Evolutionary conservation across 176 grass and related monocot species (phyloP), one percentile per base, ranked within the genome.

Genomic region (Puya raimondii): DNA sequence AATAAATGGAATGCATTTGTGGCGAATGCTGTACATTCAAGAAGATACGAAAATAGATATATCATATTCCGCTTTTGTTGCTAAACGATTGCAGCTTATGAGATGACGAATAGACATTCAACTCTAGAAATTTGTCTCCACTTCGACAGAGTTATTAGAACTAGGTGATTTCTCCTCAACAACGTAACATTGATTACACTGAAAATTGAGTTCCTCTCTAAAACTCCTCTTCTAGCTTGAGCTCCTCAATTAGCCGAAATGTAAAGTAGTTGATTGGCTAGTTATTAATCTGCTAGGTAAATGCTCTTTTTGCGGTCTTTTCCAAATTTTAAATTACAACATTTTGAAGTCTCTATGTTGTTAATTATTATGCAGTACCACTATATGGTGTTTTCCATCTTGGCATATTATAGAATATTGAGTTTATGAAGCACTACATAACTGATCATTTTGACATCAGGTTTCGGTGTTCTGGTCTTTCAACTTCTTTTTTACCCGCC

Each of bases 381-480:
- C 16, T n/a, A 3, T 56, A 16, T 16, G 13, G 16, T n/a, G 16
- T 14, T 16, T 54, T 54, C 33, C 33, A 54, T 14, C 16, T 54
- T 2, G 52, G 52, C 16, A 16, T 16, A 54, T 16, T 54, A 56
- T 56, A 4, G 52, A 56, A 56, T 14, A 56, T 56, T 14, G 52
- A 3, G 16, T 12, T 1, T 56, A 56, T 56, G 13, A n/a, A 56
- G 16, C 12, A 56, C 16, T 14, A 14, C 3, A 56, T 61, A 18
- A 61, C 14, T 61, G 56, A 21, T 22, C 17, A 61, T 61, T 18
- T 42, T 7, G 14, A 3, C 21, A 22, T 61, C 17, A 88, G 85
- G 85, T 77, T 76, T 88, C 61, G 85, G 81, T 74, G 80, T 88
- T 70, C 49, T 88, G 20, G 73, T 84, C 27, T 88, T 73, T 27